Evolutionary conservation across 2,329 filamentous ascomycete species (phyloP), one percentile per base, ranked within the genome.

Genomic region (Dactylellina leptospora): DNA sequence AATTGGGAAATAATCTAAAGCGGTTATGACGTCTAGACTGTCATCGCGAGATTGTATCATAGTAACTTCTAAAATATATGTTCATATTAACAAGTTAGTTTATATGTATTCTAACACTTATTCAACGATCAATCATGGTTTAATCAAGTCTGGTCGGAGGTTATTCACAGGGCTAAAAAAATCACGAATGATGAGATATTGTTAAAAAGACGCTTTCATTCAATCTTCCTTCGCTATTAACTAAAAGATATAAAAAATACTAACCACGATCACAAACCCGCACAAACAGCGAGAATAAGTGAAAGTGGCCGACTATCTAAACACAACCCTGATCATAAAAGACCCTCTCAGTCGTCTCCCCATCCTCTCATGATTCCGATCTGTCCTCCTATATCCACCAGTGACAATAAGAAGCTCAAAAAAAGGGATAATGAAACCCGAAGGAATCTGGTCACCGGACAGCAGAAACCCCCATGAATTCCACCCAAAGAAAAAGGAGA

Each of bases 401-500:
- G 51, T 30, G 33, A 33, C 51, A 42, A 40, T 40, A 55, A 42
- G 36, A 30, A 51, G 27, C 23, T 20, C 16, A 42, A 23, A 3
- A 3, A 45, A 58, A 45, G n/a, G n/a, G n/a, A n/a, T n/a, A 45
- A 16, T 4, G 33, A 58, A 45, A 27, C 36, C 28, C 16, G 25
- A 58, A 28, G 22, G 27, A 56, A 53, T 68, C 69, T 61, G 61
- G 60, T 62, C 69, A 68, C 56, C 69, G 53, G 62, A 73, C 60
- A 53, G 44, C 60, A 45, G 55, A 66, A 50, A 44, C 16, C 13
- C 30, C 30, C 6, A 33, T 30, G 10, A 44, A 51, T 20, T 13
- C 4, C 22, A 16, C 10, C 30, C 62, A 40, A 47, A 45, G 30
- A 47, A 36, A 45, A 36, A 27, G 33, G 20, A 33, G 40, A 47